phyloP scores from a whole-genome alignment of 2,329 filamentous ascomycete genomes.

The Albifimbria verrucaria region DNA sequence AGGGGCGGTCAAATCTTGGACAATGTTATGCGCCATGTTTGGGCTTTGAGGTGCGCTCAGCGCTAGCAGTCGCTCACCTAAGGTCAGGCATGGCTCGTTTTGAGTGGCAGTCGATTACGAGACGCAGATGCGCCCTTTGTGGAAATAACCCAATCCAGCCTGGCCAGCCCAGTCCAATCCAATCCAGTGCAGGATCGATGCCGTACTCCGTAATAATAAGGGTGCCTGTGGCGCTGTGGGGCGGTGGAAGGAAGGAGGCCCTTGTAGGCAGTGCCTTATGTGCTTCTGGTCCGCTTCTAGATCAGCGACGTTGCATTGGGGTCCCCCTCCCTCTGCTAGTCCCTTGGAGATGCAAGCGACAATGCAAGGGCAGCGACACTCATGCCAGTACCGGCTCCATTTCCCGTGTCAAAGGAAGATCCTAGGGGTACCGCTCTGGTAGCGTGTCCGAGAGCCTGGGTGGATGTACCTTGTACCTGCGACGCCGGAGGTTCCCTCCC shows the following conservation, averaged over 20 bases:
- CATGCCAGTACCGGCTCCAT: constrained; percentile 4
- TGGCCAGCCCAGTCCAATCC: too few relatives aligned
- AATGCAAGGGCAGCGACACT: constrained; percentile 1
- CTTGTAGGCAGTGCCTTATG: background rate
- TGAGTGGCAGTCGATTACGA: background rate
- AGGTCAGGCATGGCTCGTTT: background rate
- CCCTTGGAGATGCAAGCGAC: constrained; percentile 8
- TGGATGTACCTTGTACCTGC: background rate
- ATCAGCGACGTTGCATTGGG: constrained; percentile 24
- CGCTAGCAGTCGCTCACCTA: background rate
- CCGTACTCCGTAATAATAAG: too few relatives aligned
- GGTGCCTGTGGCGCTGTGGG: background rate
- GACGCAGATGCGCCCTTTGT: background rate
- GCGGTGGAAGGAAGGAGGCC: too few relatives aligned
- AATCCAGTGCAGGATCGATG: too few relatives aligned
- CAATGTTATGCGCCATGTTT: too few relatives aligned
- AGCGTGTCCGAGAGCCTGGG: background rate
- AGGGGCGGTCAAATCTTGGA: too few relatives aligned
- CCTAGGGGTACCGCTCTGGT: background rate
- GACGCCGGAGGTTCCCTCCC: too few relatives aligned
- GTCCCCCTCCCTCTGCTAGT: constrained; percentile 8
- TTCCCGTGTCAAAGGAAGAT: background rate
- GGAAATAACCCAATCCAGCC: background rate
- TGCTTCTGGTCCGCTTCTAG: constrained; percentile 28
- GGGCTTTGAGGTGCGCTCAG: background rate